These are phyloP conservation scores for Penicillium manginii DNA, from an alignment of 495 filamentous ascomycete species.

Conservation along the genomic window DNA sequence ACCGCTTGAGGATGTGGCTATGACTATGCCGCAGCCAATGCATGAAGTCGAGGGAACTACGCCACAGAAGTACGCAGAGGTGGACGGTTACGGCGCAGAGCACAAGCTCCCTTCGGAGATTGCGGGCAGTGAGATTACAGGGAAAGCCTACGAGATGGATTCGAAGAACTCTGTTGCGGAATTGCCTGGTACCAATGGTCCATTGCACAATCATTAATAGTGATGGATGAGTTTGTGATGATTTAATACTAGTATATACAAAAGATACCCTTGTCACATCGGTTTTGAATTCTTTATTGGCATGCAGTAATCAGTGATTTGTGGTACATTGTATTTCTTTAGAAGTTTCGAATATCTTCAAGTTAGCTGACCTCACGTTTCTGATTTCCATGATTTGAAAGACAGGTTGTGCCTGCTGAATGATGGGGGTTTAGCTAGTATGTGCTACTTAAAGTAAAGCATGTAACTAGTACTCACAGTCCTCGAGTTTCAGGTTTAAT, in stretches of 20 bases:
- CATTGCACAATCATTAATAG: background rate
- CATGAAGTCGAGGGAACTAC: conserved; percentile 16
- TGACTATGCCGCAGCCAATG: conserved; percentile 2
- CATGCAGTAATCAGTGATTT: no score
- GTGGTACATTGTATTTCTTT: no score
- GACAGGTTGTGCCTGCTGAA: no score
- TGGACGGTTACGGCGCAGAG: conserved; percentile 8
- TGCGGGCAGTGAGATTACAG: background rate
- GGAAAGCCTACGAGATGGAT: conserved; percentile 13
- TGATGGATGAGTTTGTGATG: background rate
- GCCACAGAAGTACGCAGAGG: conserved; percentile 9
- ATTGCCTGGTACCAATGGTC: conserved; percentile 5
- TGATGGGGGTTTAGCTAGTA: no score
- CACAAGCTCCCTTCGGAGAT: conserved; percentile 8
- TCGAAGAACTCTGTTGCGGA: conserved; percentile 12
- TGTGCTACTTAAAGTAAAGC: no score
- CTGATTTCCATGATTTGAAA: no score
- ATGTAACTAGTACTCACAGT: no score
- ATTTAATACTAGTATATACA: background rate
- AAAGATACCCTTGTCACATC: background rate
- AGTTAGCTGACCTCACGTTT: no score
- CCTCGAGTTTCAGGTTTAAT: no score
- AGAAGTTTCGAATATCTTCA: no score
- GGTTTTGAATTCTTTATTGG: background rate
- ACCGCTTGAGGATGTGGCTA: background rate